Evolutionary conservation across 768 basidiomycete species (phyloP).

Genomic region (Tylopilus rubrobrunneus): DNA sequence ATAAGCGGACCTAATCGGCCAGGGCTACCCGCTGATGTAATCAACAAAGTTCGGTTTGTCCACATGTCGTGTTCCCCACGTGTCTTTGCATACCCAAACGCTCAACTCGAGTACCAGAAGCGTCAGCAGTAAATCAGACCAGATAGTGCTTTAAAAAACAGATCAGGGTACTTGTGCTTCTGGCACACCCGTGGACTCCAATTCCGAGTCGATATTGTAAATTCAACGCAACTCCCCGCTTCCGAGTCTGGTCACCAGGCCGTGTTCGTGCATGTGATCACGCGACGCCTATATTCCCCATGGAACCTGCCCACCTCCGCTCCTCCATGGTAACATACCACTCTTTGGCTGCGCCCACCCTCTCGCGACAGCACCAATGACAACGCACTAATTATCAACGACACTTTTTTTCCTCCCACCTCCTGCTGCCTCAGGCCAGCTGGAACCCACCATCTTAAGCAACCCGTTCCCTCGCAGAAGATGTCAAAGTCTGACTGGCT

Average conservation of each 20-base stretch:
- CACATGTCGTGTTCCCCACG: neutral
- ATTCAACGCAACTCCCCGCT: neutral
- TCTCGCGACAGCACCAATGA: neutral
- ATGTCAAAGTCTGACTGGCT: neutral
- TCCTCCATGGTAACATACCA: neutral
- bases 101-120: neutral
- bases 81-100: neutral
- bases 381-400: neutral
- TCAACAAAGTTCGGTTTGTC: neutral
- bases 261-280: neutral
- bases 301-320: neutral
- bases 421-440: neutral
- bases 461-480: neutral
- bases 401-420: neutral
- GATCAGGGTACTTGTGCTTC: neutral
- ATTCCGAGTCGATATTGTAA: neutral
- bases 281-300: neutral
- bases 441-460: neutral
- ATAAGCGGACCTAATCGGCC: neutral
- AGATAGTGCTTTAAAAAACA: no score
- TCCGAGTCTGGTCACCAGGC: neutral
- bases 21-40: neutral
- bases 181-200: neutral
- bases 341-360: neutral
- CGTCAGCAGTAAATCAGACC: neutral